Evolutionary conservation across 441 rosid species (phyloP), one percentile per base, ranked within the genome.

Genomic region (Omphalea diandra): DNA sequence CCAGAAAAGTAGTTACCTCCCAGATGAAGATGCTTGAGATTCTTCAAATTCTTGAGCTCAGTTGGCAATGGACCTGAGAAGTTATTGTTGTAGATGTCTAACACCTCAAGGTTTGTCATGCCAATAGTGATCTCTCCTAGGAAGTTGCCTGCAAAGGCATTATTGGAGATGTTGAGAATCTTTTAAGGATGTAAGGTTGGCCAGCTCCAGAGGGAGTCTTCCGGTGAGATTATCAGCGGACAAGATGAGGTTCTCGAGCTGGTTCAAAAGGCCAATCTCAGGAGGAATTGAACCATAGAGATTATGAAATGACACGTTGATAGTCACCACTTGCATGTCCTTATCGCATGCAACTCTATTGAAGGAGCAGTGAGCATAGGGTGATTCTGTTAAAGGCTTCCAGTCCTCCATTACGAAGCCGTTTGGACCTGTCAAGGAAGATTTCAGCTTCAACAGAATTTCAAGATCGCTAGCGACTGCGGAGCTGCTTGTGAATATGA

Each of bases 1-100:
- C 97, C 97, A 53, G 63, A 68, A 82, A 93, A 87, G 77, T 53
- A 89, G 77, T 91, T 93, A 8, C 97, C 98, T 2, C 86, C 93
- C 12, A 94, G 74, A 68, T 49, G 69, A 22, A 91, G 86, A 55
- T 82, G 79, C 75, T 77, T 85, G 0, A 94, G 84, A 60, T 83
- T 86, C 75, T 72, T 85, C 29, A 94, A 77, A 50, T 38, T 59
- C 0, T 26, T 74, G 3, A 89, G 36, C 80, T 87, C 85, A 22
- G 17, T 41, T 3, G 98, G 97, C 58, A 91, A 76, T 0, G 54
- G 31, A 4, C 90, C 94, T 0, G 71, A 75, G 84, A 94, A 87
- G 74, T 84, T 80, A 67, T 93, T 91, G 78, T 91, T 87, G 67
- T 84, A 85, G 15, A 75, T 73, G 73, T 87, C 92, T 0, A 91